These are phyloP conservation scores for Closterium sp. DNA, from an alignment of 139 green algal species.

Conservation along the genomic window DNA sequence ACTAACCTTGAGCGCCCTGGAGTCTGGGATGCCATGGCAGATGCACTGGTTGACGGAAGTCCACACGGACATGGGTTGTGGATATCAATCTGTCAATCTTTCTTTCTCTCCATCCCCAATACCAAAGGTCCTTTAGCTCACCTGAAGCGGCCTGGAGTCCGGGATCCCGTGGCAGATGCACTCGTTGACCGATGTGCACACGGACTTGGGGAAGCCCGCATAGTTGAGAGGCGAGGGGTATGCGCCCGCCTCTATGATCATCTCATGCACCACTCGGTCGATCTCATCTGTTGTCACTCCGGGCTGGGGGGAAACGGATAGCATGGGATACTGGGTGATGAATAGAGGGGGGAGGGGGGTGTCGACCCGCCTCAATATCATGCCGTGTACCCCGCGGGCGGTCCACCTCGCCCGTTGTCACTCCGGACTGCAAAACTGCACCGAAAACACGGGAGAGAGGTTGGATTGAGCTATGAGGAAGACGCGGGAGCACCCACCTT, in stretches of 20 bases:
- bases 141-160: slow-evolving; percentile 55
- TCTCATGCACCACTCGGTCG: slow-evolving; percentile 83
- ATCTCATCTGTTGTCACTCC: slow-evolving; percentile 95
- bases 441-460: no score
- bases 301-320: slow-evolving; percentile 28
- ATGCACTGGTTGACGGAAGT: slow-evolving; percentile 95
- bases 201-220: slow-evolving; percentile 91
- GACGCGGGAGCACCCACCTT: background rate
- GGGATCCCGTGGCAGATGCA: slow-evolving; percentile 95
- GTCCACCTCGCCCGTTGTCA: slow-evolving; percentile 90
- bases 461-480: no score
- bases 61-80: slow-evolving; percentile 96
- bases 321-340: no score
- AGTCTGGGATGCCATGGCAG: slow-evolving; percentile 91
- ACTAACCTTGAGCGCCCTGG: slow-evolving; percentile 19
- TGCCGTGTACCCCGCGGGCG: slow-evolving; percentile 75
- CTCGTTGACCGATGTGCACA: slow-evolving; percentile 95
- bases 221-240: slow-evolving; percentile 95
- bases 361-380: slow-evolving; percentile 82
- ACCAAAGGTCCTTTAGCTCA: no score
- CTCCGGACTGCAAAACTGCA: background rate
- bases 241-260: slow-evolving; percentile 75
- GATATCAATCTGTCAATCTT: no score
- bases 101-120: no score
- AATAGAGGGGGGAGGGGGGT: slow-evolving; percentile 76